These are phyloP conservation scores for Phytophthora citrophthora DNA, from an alignment of 352 stramenopile species.

Conservation along the genomic window DNA sequence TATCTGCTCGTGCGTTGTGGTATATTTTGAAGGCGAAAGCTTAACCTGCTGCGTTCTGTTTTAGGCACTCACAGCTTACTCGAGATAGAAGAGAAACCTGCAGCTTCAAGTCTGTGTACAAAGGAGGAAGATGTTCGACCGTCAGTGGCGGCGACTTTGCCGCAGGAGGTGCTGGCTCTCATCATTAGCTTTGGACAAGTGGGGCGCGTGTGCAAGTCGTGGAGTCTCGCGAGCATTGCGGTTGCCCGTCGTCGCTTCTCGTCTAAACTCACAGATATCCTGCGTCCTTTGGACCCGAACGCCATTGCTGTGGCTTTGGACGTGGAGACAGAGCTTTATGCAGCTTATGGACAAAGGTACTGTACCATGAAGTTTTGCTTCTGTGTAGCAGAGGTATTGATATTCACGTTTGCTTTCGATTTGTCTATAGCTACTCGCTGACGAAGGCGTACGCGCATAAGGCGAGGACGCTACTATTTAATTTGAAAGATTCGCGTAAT, in stretches of 20 bases:
- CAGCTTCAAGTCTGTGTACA: background rate
- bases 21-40: no score
- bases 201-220: conserved; percentile 80
- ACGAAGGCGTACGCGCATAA: conserved; percentile 85
- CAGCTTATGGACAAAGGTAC: conserved; percentile 62
- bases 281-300: conserved; percentile 54
- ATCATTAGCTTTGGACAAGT: conserved; percentile 77
- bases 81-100: conserved; percentile 24
- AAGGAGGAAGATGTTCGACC: background rate
- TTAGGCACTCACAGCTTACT: conserved; percentile 6
- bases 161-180: conserved; percentile 75
- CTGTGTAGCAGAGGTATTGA: no score
- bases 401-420: no score
- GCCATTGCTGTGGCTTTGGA: conserved; percentile 56
- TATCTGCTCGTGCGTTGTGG: conserved; percentile 13
- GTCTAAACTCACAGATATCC: conserved; percentile 56
- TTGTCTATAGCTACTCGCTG: conserved; percentile 53
- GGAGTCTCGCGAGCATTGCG: conserved; percentile 75
- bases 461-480: conserved; percentile 83
- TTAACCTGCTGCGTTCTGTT: background rate
- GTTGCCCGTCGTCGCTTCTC: conserved; percentile 72
- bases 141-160: conserved; percentile 55
- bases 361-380: conserved; percentile 1
- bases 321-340: conserved; percentile 66
- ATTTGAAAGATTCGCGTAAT: conserved; percentile 81